These are phyloP conservation scores for Thelonectria discophora DNA, from an alignment of 2,329 filamentous ascomycete genomes.

Conservation along the genomic window DNA sequence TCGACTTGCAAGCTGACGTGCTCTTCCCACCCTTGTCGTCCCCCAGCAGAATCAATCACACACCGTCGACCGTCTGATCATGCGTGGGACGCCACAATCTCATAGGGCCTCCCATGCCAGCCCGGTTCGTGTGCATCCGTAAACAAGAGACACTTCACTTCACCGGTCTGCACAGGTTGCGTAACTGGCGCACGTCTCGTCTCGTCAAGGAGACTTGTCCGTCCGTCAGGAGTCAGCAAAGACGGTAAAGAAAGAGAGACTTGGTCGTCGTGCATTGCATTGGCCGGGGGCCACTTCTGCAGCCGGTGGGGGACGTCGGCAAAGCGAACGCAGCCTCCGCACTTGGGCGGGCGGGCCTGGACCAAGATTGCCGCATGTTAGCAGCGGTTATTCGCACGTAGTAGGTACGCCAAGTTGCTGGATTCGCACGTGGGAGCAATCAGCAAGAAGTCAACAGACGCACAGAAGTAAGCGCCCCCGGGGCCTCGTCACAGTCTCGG, in stretches of 20 bases:
- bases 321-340: slow-evolving; percentile 10
- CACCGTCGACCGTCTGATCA: slow-evolving; percentile 17
- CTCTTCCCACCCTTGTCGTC: not conserved
- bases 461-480: too few relatives aligned
- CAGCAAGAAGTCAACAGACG: too few relatives aligned
- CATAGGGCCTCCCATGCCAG: not conserved
- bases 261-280: slow-evolving; percentile 6
- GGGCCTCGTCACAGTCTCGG: not conserved
- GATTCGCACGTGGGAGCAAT: too few relatives aligned
- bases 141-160: too few relatives aligned
- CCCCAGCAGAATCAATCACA: not conserved
- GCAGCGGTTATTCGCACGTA: slow-evolving; percentile 11
- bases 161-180: not conserved
- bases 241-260: slow-evolving; percentile 2
- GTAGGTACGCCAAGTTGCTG: not conserved
- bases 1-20: not conserved
- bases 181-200: not conserved
- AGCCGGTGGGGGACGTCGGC: slow-evolving; percentile 5
- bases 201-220: not conserved
- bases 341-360: slow-evolving; percentile 1
- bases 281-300: not conserved
- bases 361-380: slow-evolving; percentile 3
- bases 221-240: not conserved
- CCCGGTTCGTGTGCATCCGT: not conserved
- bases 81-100: slow-evolving; percentile 13